Conservation (phyloP, 768 basidiomycete genomes). For the Floccularia luteovirens region DNA sequence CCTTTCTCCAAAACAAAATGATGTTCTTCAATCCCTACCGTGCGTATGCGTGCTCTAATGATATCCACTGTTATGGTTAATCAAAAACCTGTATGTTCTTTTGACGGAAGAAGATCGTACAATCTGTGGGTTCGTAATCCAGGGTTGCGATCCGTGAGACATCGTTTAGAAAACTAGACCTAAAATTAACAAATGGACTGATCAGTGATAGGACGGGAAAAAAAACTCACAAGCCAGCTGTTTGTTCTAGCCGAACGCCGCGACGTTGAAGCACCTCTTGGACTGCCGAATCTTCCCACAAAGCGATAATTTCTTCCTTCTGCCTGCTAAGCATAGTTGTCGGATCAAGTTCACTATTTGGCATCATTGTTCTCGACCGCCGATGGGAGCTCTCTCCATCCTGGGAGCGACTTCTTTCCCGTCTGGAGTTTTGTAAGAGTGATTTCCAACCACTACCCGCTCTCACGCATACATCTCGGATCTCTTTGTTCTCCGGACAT, state of each 20-base stretch:
- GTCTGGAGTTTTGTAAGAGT: constrained; percentile 17
- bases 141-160: constrained; percentile 45
- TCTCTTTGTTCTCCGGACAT: constrained; percentile 32
- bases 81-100: background rate
- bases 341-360: constrained; percentile 33
- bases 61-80: constrained; percentile 47
- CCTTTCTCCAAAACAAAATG: constrained; percentile 51
- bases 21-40: constrained; percentile 71
- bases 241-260: constrained; percentile 47
- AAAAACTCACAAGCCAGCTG: constrained; percentile 60
- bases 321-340: constrained; percentile 43
- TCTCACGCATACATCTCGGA: constrained; percentile 39
- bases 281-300: constrained; percentile 57
- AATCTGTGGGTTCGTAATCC: constrained; percentile 57
- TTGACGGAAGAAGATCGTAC: constrained; percentile 25
- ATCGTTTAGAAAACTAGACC: constrained; percentile 68
- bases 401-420: background rate
- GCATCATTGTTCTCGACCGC: constrained; percentile 13
- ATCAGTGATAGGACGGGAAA: constrained; percentile 1
- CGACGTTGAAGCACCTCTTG: constrained; percentile 41
- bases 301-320: constrained; percentile 47
- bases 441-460: constrained; percentile 56
- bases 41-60: constrained; percentile 66
- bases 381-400: constrained; percentile 1
- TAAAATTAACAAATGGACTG: too few species aligned